These are phyloP conservation scores for Aspergillus ruber DNA, from an alignment of 2,329 filamentous ascomycete genomes.

Conservation along the genomic window DNA sequence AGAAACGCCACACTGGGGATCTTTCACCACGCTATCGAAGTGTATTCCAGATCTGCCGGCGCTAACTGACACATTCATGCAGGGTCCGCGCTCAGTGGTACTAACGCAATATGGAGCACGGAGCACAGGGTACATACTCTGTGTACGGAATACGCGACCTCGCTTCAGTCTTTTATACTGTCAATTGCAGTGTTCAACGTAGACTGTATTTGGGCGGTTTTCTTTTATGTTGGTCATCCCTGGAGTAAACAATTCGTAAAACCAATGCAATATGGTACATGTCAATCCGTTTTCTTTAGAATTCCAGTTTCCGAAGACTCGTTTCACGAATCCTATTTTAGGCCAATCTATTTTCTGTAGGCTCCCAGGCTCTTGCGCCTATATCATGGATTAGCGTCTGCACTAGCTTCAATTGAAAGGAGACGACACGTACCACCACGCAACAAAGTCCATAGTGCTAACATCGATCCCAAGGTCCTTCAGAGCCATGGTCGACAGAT, in stretches of 20 bases:
- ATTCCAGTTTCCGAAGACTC: background rate
- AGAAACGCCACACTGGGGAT: too few relatives aligned
- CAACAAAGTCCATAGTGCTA: constrained; percentile 65
- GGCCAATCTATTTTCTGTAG: constrained; percentile 16
- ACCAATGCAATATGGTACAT: background rate
- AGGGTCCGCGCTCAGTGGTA: too few relatives aligned
- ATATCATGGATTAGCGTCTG: constrained; percentile 7
- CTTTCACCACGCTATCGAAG: too few relatives aligned
- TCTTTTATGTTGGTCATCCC: too few relatives aligned
- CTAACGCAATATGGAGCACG: too few relatives aligned
- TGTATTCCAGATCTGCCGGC: too few relatives aligned
- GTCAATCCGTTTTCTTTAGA: background rate
- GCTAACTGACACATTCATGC: too few relatives aligned
- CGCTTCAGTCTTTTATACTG: too few relatives aligned
- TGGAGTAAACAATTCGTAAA: background rate
- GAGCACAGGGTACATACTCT: too few relatives aligned
- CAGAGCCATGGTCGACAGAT: constrained; percentile 70
- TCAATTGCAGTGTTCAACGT: too few relatives aligned
- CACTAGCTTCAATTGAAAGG: constrained; percentile 3
- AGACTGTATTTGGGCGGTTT: too few relatives aligned
- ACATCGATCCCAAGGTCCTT: constrained; percentile 69
- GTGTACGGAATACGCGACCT: too few relatives aligned
- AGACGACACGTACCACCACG: constrained; percentile 60
- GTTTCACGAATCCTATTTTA: background rate
- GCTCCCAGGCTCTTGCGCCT: constrained; percentile 28